Evolutionary conservation across 1,284 basidiomycete species (phyloP), one percentile per base, ranked within the genome.

Genomic region (Vanrija sp.): DNA sequence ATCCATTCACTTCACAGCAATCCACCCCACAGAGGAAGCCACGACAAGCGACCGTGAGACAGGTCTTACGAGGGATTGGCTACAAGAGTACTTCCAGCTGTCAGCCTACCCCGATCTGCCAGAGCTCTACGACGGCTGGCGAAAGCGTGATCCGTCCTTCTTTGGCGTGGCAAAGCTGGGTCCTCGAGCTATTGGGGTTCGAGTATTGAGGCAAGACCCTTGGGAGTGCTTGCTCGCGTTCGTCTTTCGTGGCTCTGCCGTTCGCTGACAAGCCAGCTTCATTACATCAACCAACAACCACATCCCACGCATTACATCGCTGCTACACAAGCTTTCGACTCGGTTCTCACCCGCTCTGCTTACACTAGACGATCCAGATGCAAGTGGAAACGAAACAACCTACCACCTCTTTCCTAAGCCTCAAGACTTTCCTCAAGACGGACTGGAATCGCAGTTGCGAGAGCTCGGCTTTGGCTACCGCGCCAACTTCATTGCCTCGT

Each of bases 201-300:
- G 86, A 43, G 88, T 98, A 62, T 77, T 98, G 39, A 81, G 91
- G 62, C 95, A 98, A 73, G 93, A 97, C 70, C 91, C 92, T 52
- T 98, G 92, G 87, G 96, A 97, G 76, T 94, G 89, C 65, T 81
- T 96, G 25, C 78, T 96, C 43, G 91, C 89, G 91, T 94, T 72
- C 65, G 89, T 84, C 16, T 28, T 40, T 19, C 16, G 28, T 3
- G 28, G 10, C 18, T 51, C 46, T 50, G 40, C 50, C 16, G n/a
- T 19, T 34, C 18, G 25, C 50, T 52, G 43, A 52, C 21, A 19
- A 6, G 8, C 21, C 46, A 95, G 93, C 9, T 98, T 98, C 78
- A 97, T 99, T 63, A 98, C 95, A 69, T 97, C 93, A 16, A 91
- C 93, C 1, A 98, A 98, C 70, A 98, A 98, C 73, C 95, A 98